Evolutionary conservation across 495 filamentous ascomycete species (phyloP), one percentile per base, ranked within the genome.

Genomic region (Talaromyces stipitatus): DNA sequence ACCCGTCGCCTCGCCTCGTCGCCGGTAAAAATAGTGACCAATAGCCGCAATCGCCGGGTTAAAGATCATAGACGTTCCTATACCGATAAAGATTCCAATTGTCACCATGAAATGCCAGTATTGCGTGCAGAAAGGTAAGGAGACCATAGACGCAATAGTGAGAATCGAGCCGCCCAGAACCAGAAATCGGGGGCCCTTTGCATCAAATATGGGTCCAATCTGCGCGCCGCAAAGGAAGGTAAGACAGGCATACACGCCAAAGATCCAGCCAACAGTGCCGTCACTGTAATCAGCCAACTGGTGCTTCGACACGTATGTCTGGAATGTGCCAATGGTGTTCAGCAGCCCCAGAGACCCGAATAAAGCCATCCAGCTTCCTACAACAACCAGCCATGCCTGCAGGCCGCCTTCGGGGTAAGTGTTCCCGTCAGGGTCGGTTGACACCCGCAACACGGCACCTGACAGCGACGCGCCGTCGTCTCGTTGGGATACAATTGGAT

Each of bases 101-200:
- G 82, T 78, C 16, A 96, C 70, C 68, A 97, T 82, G 61, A 96
- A 95, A 56, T 95, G 92, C 86, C 87, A 97, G 61, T 89, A 89
- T 65, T 85, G 77, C 78, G 66, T 66, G 57, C 73, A 77, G 53
- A 76, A 71, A 0, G 71, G 76, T 28, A 81, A 50, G n/a, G 77
- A 63, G 47, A 84, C 68, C 56, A 80, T 69, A 55, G 77, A 71
- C 18, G 66, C 79, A 26, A 86, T 72, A 43, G 81, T 58, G 32
- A 72, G 71, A 0, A 82, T 60, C 11, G 73, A 78, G 7, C 83
- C 83, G 14, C 67, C 64, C 10, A 76, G 57, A 8, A 86, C 66
- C 4, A 86, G 68, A 55, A 74, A 62, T 14, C 76, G 73, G 2
- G 83, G 81, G 0, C 83, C 84, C 30, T 76, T 71, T 11, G 76